Conservation (phyloP, 2,329 filamentous ascomycete species). For the Alternaria rosae region DNA sequence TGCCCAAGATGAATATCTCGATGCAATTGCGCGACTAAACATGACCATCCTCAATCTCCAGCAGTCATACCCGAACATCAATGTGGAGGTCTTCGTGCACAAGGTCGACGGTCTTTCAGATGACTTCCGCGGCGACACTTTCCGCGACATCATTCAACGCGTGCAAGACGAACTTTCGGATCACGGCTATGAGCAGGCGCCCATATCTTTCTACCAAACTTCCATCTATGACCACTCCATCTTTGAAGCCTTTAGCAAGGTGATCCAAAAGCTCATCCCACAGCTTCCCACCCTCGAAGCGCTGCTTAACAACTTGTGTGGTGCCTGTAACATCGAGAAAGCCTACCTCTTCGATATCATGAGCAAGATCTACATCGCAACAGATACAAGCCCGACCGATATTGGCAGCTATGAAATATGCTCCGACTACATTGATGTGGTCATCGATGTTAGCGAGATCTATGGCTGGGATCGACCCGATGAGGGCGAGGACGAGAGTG, state of each 20-base stretch:
- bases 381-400: conserved; percentile 89
- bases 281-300: conserved; percentile 92
- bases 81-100: conserved; percentile 98
- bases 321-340: conserved; percentile 94
- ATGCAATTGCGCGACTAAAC: conserved; percentile 86
- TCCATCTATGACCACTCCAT: conserved; percentile 99
- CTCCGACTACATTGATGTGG: conserved; percentile 97
- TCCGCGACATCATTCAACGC: conserved; percentile 93
- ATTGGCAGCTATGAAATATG: conserved; percentile 98
- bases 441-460: conserved; percentile 94
- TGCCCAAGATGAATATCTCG: conserved; percentile 96
- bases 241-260: conserved; percentile 97
- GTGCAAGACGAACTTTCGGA: conserved; percentile 97
- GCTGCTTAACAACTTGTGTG: conserved; percentile 91
- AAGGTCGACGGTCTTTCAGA: conserved; percentile 98
- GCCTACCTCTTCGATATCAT: conserved; percentile 97
- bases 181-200: conserved; percentile 89
- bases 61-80: conserved; percentile 88
- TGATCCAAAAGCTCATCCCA: conserved; percentile 96
- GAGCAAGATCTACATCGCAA: conserved; percentile 98
- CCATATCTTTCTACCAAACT: conserved; percentile 93
- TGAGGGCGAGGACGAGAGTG: conserved; percentile 45
- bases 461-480: conserved; percentile 74
- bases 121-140: conserved; percentile 94
- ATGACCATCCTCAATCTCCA: conserved; percentile 88